Base-by-base conservation (phyloP, 305 asterid genomes). In the Withania somnifera region DNA sequence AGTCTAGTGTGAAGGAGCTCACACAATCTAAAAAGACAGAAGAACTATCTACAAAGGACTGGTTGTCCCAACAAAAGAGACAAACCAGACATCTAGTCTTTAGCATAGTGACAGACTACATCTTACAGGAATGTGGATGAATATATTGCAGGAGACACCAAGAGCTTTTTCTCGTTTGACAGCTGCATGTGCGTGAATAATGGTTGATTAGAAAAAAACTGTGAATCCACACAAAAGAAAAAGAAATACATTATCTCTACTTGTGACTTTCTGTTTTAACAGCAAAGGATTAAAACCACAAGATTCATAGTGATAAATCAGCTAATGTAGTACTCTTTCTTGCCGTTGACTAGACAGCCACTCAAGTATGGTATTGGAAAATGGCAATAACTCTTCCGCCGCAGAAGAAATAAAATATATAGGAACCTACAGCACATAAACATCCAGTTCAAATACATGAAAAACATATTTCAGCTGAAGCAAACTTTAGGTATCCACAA, bases 331-430 rank as follows among this genome's bases (percentile, higher is more conserved):
- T 91, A 93, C 97, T 88, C 85, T 89, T 42, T 95, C 96, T 84
- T 89, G 95, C 81, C 86, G 87, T 67, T 88, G 89, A 86, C 87
- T 68, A 83, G 89, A 89, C 84, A 93, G 84, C 97, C 98, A 95
- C 88, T 95, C 98, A 8, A 98, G 98, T 78, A 95, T 93, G 79
- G 91, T 85, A 86, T 89, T 92, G 79, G 92, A 87, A 87, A 82
- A 88, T 77, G 93, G 89, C 87, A 92, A 84, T 77, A 94, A 87
- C 88, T 94, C 97, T 86, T 91, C 94, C 24, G 98, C 97, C 80
- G 88, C 91, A 79, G 98, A 90, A 69, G 98, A 93, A 85, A 95
- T 54, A 51, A 93, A 67, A 88, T 84, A 92, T 63, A 95, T 32
- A n/a, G n/a, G n/a, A n/a, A n/a, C n/a, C n/a, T n/a, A n/a, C n/a